Base-by-base conservation (phyloP, 1,139 yeast genomes). In the Geotrichum fermentans region DNA sequence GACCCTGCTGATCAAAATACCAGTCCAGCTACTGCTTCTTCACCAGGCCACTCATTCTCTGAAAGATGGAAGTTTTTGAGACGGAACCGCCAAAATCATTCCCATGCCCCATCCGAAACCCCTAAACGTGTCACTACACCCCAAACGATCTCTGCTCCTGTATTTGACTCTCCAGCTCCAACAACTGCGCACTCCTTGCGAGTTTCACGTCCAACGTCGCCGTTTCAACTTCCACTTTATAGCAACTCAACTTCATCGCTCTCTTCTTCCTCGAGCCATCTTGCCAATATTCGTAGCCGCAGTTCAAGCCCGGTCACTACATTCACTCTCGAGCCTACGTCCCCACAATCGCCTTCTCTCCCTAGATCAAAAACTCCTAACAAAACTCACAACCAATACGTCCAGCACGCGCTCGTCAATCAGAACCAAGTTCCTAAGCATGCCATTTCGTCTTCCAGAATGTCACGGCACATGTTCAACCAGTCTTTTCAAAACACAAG, bases 341-440 rank as follows among this genome's bases (percentile, higher is more conserved):
- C 28, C 10, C 28, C 28, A 6, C 6, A 6, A 10, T 10, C 8
- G 8, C 28, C 6, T 24, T 24, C 28, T 24, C n/a, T n/a, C n/a
- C 28, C 28, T 10, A 6, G 28, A 10, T 24, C 16, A n/a, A 13
- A 22, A n/a, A 10, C 33, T 13, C 29, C 33, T 18, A 32, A 4
- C 30, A 16, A 5, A 11, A 5, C 41, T 20, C 32, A 13, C 22
- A 20, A 39, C 8, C 33, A 28, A n/a, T 39, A 39, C 26, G 10
- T 34, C 11, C 34, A 24, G 16, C 40, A 45, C 33, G 17, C 35
- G 5, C 37, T 44, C 3, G 14, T 11, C 3, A 44, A 22, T 22
- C 18, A 17, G 4, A 30, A 14, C 43, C 20, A 44, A 37, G 47
- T 44, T 13, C 40, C 44, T n/a, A 40, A 32, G 20, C 44, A 45